Evolutionary conservation across 176 grass and related monocot species (phyloP).

Genomic region (Phoenix dactylifera): DNA sequence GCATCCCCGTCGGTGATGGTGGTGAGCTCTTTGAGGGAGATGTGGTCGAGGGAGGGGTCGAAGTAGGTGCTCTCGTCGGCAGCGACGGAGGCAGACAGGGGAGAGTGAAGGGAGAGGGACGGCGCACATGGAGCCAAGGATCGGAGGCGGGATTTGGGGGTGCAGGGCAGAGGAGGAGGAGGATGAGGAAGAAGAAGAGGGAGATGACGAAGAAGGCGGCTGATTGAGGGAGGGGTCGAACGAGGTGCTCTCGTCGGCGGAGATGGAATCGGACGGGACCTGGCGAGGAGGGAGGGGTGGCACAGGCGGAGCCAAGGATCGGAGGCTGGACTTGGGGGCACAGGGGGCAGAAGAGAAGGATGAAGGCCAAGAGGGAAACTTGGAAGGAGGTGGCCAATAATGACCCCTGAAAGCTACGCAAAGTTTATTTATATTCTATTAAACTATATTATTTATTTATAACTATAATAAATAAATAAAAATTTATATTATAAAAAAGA

Average conservation of each 20-base stretch:
- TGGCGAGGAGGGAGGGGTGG: neutral
- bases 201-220: constrained; percentile 21
- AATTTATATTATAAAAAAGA: no score
- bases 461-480: no score
- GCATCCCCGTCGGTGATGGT: no score
- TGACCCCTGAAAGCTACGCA: no score
- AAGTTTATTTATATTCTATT: no score
- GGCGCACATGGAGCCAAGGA: neutral
- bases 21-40: constrained; percentile 40
- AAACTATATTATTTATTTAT: no score
- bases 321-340: neutral
- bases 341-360: constrained; percentile 26
- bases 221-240: constrained; percentile 12
- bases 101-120: neutral
- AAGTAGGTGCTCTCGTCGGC: constrained; percentile 3
- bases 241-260: constrained; percentile 4
- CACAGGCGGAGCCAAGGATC: neutral
- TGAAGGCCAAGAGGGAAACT: constrained; percentile 14
- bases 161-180: constrained; percentile 21
- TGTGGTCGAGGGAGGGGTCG: constrained; percentile 32
- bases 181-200: neutral
- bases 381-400: no score
- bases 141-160: neutral
- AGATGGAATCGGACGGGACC: neutral
- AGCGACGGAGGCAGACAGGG: neutral